phyloP scores from a whole-genome alignment of 179 eudicot genomes.

The Pouteria campechiana region DNA sequence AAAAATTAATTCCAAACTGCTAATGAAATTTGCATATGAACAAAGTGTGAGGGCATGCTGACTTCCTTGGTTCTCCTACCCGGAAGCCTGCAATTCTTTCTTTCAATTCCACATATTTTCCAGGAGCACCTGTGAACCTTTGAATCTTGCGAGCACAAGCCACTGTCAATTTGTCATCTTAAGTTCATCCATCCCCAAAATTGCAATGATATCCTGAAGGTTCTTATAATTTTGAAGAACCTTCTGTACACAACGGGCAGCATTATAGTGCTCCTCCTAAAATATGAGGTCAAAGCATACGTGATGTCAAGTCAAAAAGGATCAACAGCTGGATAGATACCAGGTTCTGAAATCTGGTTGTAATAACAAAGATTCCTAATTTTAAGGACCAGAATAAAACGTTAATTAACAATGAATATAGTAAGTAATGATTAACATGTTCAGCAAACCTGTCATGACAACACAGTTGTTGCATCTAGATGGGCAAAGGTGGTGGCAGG shows the following conservation, averaged over 20 bases:
- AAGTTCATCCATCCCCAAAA: slow-evolving; percentile 99
- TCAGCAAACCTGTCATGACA: slow-evolving; percentile 66
- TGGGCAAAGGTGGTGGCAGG: slow-evolving; percentile 99
- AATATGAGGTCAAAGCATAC: slow-evolving; percentile 98
- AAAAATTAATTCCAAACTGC: not conserved
- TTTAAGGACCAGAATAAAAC: not conserved
- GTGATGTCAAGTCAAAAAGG: slow-evolving; percentile 98
- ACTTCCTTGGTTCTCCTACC: no score
- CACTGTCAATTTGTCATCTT: slow-evolving; percentile 95
- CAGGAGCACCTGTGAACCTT: slow-evolving; percentile 97
- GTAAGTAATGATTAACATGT: no score
- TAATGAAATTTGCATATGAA: not conserved
- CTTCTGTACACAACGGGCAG: slow-evolving; percentile 96
- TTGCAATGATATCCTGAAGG: slow-evolving; percentile 98
- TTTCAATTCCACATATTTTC: slow-evolving; percentile 94
- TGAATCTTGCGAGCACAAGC: slow-evolving; percentile 98
- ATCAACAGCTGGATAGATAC: slow-evolving; percentile 98
- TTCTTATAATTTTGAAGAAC: slow-evolving; percentile 98
- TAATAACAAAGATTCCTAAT: not conserved
- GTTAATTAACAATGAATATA: not conserved
- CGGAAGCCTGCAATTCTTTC: slow-evolving; percentile 90
- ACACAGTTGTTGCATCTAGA: slow-evolving; percentile 99
- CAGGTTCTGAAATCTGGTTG: slow-evolving; percentile 90
- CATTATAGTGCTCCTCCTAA: slow-evolving; percentile 93
- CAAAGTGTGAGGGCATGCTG: not conserved